Evolutionary conservation across 305 asterid species (phyloP).

Genomic region (Rubia tinctorum): DNA sequence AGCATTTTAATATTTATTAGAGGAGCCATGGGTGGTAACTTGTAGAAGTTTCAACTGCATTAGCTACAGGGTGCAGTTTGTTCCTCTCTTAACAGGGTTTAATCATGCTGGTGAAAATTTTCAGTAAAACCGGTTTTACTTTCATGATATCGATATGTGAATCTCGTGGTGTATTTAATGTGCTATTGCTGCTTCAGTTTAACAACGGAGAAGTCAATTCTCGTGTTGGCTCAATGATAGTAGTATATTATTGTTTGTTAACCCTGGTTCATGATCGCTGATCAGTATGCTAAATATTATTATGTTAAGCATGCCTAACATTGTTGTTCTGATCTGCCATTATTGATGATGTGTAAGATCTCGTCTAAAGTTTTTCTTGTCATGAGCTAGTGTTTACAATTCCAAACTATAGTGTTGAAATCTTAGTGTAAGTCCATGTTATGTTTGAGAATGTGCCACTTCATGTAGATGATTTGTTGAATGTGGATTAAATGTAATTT

Average conservation of each 20-base stretch:
- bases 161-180: background rate
- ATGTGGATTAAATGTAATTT: background rate
- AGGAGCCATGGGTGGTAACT: background rate
- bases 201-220: background rate
- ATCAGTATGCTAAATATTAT: background rate
- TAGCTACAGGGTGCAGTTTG: background rate
- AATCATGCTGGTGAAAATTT: background rate
- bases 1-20: background rate
- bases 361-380: background rate
- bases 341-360: background rate
- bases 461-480: background rate
- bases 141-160: slow-evolving; percentile 4
- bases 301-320: background rate
- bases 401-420: background rate
- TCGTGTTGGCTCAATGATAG: background rate
- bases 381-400: no score
- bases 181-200: background rate
- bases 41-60: background rate
- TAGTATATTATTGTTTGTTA: background rate
- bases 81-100: background rate
- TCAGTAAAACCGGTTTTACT: background rate
- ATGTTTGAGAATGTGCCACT: background rate
- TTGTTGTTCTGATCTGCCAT: background rate
- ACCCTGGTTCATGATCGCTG: background rate
- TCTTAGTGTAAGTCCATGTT: background rate